A percentile compares a stretch with the other conserved stretches of the same genome.
These are phyloP conservation scores for Claviceps sp. DNA, from an alignment of 2,329 filamentous ascomycete species.

Conservation along the genomic window DNA sequence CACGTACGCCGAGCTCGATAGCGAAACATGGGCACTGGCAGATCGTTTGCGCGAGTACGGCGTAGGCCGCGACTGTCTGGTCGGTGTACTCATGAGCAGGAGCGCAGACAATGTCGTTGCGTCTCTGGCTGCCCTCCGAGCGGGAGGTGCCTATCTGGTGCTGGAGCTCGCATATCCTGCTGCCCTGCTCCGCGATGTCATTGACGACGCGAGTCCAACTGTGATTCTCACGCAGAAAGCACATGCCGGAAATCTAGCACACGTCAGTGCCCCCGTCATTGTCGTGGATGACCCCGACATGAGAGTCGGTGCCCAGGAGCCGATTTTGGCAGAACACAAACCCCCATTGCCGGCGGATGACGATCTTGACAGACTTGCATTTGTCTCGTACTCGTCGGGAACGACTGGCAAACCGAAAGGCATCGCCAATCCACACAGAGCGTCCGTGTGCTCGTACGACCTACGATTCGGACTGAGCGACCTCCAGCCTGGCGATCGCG, in stretches of 20 bases:
- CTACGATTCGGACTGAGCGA: constrained; percentile 59
- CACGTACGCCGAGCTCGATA: constrained; percentile 61
- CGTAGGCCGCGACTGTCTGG: constrained; percentile 58
- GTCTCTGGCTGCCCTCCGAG: constrained; percentile 62
- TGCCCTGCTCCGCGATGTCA: constrained; percentile 58
- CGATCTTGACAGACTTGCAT: constrained; percentile 61
- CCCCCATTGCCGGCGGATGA: constrained; percentile 44
- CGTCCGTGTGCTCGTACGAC: constrained; percentile 61
- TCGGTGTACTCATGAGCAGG: constrained; percentile 62
- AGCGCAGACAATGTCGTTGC: constrained; percentile 70
- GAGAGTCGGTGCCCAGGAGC: constrained; percentile 12
- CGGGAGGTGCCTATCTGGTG: constrained; percentile 68
- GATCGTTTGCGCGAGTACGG: constrained; percentile 50
- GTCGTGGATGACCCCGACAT: constrained; percentile 40
- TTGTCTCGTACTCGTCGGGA: constrained; percentile 70
- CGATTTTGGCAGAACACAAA: constrained; percentile 21
- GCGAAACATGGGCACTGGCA: constrained; percentile 51
- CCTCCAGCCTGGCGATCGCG: constrained; percentile 56
- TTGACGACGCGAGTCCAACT: constrained; percentile 59
- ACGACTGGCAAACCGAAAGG: constrained; percentile 71
- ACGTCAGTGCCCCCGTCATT: constrained; percentile 48
- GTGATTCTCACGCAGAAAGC: constrained; percentile 56
- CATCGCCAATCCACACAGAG: constrained; percentile 66
- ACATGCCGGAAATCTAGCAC: constrained; percentile 49
- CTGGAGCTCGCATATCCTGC: constrained; percentile 69